A percentile compares a stretch with the other conserved stretches of the same genome.
Conservation (phyloP, 1,139 yeast genomes). For the Starmera stellimalicola region DNA sequence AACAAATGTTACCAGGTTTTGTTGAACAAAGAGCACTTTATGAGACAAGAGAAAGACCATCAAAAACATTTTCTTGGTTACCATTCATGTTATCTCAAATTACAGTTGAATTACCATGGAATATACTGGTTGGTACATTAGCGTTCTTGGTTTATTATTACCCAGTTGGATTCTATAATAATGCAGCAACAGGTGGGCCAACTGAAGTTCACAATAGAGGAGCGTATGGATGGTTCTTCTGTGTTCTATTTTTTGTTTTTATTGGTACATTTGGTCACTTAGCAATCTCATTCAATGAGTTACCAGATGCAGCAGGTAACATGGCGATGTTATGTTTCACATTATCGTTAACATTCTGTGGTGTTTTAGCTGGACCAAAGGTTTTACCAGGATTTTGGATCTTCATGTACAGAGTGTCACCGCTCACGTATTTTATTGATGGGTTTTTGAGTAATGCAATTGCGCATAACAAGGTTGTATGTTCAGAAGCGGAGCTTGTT, state of each 20-base stretch:
- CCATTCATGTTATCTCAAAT: constrained; percentile 45
- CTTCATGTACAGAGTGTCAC: constrained; percentile 55
- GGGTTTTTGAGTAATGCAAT: constrained; percentile 46
- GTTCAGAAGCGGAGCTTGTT: constrained; percentile 39
- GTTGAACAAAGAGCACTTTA: constrained; percentile 53
- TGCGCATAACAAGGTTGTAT: constrained; percentile 37
- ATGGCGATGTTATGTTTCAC: constrained; percentile 55
- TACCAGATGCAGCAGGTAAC: constrained; percentile 69
- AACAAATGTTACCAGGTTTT: constrained; percentile 56
- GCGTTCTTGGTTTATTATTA: constrained; percentile 59
- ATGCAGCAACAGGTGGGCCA: constrained; percentile 37
- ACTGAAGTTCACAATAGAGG: constrained; percentile 50
- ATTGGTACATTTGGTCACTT: constrained; percentile 58
- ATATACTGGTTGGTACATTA: constrained; percentile 38
- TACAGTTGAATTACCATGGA: constrained; percentile 56
- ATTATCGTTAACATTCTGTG: constrained; percentile 68
- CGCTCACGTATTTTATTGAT: constrained; percentile 49
- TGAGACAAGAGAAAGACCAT: constrained; percentile 69
- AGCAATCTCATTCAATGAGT: constrained; percentile 49
- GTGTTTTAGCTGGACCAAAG: constrained; percentile 65
- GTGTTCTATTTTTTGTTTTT: constrained; percentile 48
- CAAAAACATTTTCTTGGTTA: constrained; percentile 39
- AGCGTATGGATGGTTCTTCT: constrained; percentile 54
- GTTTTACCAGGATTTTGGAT: constrained; percentile 54
- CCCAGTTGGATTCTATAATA: constrained; percentile 57